Percentiles rank a stretch among this genome's conserved stretches.
Conservation (phyloP, 2,329 filamentous ascomycete genomes). For the Verruconis gallopava region DNA sequence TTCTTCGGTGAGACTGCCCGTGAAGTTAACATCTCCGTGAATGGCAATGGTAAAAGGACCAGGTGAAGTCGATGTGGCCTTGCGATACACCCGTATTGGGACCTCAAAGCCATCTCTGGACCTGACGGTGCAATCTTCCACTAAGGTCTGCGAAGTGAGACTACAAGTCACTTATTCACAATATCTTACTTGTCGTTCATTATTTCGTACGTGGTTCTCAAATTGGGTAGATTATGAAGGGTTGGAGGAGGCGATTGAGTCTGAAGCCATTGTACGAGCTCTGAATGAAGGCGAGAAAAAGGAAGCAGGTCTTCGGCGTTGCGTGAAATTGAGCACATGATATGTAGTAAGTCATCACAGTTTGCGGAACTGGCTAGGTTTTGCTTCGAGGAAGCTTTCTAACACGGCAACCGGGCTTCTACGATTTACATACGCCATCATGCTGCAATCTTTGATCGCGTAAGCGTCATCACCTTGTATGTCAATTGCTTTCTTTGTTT, state of each 20-base stretch:
- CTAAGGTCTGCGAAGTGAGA: background rate
- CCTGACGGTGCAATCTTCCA: conserved; percentile 8
- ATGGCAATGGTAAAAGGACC: conserved; percentile 21
- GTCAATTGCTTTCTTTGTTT: too few relatives aligned
- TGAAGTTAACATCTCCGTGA: conserved; percentile 32
- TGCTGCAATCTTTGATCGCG: too few relatives aligned
- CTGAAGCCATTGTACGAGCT: background rate
- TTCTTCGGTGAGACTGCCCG: conserved; percentile 32
- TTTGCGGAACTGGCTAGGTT: too few relatives aligned
- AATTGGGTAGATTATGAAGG: background rate
- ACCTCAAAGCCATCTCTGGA: conserved; percentile 8
- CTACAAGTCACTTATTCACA: background rate
- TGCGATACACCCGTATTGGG: conserved; percentile 8
- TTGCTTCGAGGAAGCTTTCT: background rate
- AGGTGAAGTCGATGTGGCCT: conserved; percentile 2
- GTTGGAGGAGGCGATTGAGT: background rate
- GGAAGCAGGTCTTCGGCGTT: background rate
- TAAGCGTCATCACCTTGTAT: too few relatives aligned
- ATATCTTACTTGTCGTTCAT: background rate
- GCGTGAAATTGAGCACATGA: background rate
- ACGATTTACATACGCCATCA: too few relatives aligned
- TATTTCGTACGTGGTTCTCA: background rate
- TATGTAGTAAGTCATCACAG: too few relatives aligned
- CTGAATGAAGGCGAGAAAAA: background rate
- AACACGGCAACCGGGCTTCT: too few relatives aligned